Conservation (phyloP, 23 red algal genomes). For the Gracilaria vermiculophylla region DNA sequence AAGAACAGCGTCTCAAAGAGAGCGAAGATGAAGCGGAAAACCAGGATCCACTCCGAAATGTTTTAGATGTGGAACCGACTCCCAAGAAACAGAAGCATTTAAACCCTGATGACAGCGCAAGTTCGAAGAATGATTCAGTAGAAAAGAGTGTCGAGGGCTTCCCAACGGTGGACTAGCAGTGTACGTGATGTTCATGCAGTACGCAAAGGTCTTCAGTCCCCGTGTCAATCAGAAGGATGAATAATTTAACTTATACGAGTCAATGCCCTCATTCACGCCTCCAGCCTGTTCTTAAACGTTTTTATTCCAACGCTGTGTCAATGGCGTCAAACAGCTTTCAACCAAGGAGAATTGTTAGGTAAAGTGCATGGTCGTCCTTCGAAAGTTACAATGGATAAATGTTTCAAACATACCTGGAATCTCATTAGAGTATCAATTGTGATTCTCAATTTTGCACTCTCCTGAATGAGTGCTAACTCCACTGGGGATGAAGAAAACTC, state of each 20-base stretch:
- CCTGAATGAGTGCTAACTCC: conserved; percentile 30
- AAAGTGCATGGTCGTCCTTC: neutral
- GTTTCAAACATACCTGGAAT: conserved; percentile 37
- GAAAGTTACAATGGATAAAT: neutral
- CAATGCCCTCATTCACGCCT: neutral
- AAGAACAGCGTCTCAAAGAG: conserved; percentile 8
- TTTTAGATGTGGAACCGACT: conserved; percentile 3
- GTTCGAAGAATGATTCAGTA: neutral
- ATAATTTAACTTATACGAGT: neutral
- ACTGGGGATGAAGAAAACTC: conserved; percentile 12
- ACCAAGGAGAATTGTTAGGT: neutral
- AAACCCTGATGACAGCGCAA: neutral
- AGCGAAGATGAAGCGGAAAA: neutral
- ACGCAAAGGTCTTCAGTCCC: no score
- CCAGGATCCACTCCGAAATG: neutral
- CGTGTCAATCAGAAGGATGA: no score
- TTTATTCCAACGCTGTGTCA: neutral
- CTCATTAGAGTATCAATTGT: conserved; percentile 55
- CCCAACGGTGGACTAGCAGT: neutral
- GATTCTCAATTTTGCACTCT: conserved; percentile 38
- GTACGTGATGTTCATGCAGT: neutral
- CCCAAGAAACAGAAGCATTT: conserved; percentile 1
- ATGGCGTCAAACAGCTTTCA: conserved; percentile 3
- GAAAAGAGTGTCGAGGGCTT: neutral
- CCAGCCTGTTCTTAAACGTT: neutral